A percentile compares a stretch with the other conserved stretches of the same genome.
phyloP scores from a whole-genome alignment of 352 stramenopile species.

The Plasmopara halstedii region DNA sequence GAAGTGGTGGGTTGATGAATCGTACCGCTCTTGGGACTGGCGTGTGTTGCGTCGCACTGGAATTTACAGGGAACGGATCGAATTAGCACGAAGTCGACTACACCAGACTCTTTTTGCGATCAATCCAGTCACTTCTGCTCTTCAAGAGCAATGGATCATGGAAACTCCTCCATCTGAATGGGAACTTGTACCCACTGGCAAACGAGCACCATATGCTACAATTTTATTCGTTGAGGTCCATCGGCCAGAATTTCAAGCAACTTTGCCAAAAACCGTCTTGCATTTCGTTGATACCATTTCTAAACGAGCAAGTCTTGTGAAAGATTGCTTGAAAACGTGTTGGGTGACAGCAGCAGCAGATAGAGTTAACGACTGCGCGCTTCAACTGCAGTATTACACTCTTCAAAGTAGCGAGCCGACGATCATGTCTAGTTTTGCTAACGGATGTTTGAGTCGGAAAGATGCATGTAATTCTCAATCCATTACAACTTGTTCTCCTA shows the following conservation, averaged over 20 bases:
- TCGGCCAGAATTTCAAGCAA: conserved; percentile 48
- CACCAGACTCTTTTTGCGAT: conserved; percentile 57
- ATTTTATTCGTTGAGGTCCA: conserved; percentile 83
- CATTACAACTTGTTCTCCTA: conserved; percentile 6
- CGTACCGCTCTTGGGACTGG: conserved; percentile 70
- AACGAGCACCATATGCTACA: conserved; percentile 39
- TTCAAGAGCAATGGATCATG: conserved; percentile 85
- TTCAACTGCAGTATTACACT: conserved; percentile 27
- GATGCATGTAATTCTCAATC: conserved; percentile 8
- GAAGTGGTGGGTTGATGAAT: conserved; percentile 81
- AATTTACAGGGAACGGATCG: conserved; percentile 42
- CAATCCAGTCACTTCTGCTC: conserved; percentile 76
- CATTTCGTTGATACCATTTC: conserved; percentile 84
- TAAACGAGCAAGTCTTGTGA: conserved; percentile 69
- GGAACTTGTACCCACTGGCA: conserved; percentile 42
- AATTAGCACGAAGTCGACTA: conserved; percentile 30
- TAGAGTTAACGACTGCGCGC: conserved; percentile 57
- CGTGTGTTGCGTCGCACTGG: conserved; percentile 73
- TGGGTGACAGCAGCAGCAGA: conserved; percentile 69
- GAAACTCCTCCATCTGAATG: conserved; percentile 64
- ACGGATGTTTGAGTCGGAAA: not conserved
- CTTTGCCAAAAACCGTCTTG: conserved; percentile 70
- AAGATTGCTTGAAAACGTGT: conserved; percentile 77
- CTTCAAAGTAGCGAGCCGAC: conserved; percentile 15
- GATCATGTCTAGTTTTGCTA: conserved; percentile 9